phyloP scores from a whole-genome alignment of 1,284 basidiomycete genomes.

The Malassezia sp. region DNA sequence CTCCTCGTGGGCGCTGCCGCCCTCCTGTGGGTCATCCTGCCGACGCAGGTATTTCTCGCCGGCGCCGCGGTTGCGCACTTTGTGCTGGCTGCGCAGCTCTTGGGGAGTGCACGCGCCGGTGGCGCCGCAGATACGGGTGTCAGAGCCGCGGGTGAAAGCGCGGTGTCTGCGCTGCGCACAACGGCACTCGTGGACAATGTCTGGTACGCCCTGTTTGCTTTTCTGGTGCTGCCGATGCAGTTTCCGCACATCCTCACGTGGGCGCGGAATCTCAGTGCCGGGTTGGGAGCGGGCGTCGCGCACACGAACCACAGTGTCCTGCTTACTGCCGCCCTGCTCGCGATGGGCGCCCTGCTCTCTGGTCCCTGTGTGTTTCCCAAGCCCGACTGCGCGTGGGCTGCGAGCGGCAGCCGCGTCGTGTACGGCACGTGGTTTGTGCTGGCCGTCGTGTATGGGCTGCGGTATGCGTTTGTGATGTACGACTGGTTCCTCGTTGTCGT shows the following conservation, averaged over 20 bases:
- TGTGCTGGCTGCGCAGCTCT: too few species aligned
- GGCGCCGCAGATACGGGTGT: not conserved
- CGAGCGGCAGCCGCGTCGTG: not conserved
- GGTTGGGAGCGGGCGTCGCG: slow-evolving; percentile 19
- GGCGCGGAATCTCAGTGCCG: slow-evolving; percentile 59
- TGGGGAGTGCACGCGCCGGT: slow-evolving; percentile 20
- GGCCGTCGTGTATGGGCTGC: slow-evolving; percentile 22
- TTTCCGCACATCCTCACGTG: slow-evolving; percentile 75
- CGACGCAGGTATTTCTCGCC: slow-evolving; percentile 87
- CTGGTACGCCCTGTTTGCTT: too few species aligned
- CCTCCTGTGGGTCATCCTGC: slow-evolving; percentile 63
- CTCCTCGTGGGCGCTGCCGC: not conserved
- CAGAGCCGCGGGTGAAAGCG: too few species aligned
- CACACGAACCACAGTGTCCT: slow-evolving; percentile 59
- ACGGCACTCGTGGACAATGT: too few species aligned
- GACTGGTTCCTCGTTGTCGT: slow-evolving; percentile 20
- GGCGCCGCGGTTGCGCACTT: too few species aligned
- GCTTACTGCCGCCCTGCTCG: slow-evolving; percentile 58
- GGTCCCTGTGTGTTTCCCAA: too few species aligned
- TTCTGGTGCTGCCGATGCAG: slow-evolving; percentile 68
- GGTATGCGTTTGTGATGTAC: slow-evolving; percentile 24
- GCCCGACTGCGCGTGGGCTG: too few species aligned
- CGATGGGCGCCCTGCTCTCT: slow-evolving; percentile 50
- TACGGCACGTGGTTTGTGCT: slow-evolving; percentile 19
- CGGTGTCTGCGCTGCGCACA: too few species aligned